Conservation (phyloP, 495 filamentous ascomycete genomes). For the Xylaria sp. region DNA sequence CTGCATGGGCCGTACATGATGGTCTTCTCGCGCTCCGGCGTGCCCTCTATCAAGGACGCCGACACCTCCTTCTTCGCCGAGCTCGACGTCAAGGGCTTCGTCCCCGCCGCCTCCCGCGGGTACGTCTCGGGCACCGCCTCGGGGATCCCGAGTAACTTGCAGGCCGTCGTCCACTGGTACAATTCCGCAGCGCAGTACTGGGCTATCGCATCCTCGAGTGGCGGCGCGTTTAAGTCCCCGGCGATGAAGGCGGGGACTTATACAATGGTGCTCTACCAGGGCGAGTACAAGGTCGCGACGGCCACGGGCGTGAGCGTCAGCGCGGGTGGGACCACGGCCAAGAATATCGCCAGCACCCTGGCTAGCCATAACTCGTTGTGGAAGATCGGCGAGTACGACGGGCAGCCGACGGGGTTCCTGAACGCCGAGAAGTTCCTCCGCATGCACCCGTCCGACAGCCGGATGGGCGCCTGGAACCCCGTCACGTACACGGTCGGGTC, state of each 20-base stretch:
- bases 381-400: conserved; percentile 70
- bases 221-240: conserved; percentile 63
- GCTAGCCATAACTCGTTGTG: conserved; percentile 60
- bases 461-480: conserved; percentile 66
- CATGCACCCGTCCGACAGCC: conserved; percentile 70
- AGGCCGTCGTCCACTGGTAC: conserved; percentile 70
- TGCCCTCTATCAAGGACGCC: conserved; percentile 53
- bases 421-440: conserved; percentile 69
- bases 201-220: conserved; percentile 60
- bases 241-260: conserved; percentile 73
- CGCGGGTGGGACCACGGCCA: conserved; percentile 59
- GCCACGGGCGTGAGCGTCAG: conserved; percentile 58
- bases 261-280: conserved; percentile 71
- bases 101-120: conserved; percentile 60
- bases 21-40: conserved; percentile 64
- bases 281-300: conserved; percentile 64
- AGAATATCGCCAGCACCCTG: conserved; percentile 60
- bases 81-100: conserved; percentile 64
- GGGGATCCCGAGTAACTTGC: conserved; percentile 52
- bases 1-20: conserved; percentile 73
- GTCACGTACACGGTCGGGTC: conserved; percentile 66
- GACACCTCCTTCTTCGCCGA: conserved; percentile 67
- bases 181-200: conserved; percentile 70
- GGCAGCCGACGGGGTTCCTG: conserved; percentile 67
- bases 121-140: conserved; percentile 65